Evolutionary conservation across 2,329 filamentous ascomycete genomes (phyloP).

Genomic region (Fusarium protoensiforme): DNA sequence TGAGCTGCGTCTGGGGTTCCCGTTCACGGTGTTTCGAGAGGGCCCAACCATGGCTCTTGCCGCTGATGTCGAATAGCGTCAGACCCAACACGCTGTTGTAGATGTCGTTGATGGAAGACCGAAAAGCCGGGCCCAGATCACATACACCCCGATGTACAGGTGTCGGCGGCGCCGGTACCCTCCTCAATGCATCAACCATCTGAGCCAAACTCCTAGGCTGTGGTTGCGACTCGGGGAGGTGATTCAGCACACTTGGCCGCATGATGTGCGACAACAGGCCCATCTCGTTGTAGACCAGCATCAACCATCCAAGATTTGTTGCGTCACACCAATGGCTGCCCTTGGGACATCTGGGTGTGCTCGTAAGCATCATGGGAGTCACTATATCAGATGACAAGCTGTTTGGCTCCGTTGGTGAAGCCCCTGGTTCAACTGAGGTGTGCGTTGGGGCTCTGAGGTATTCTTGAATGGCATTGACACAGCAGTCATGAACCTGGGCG

Average conservation of each 20-base stretch:
- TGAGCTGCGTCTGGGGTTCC: conserved; percentile 50
- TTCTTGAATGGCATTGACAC: conserved; percentile 56
- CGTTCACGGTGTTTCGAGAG: conserved; percentile 53
- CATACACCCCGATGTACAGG: conserved; percentile 57
- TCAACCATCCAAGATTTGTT: conserved; percentile 64
- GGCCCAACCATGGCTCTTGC: conserved; percentile 61
- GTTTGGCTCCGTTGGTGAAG: conserved; percentile 33
- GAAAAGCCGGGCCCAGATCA: conserved; percentile 61
- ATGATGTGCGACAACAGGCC: conserved; percentile 56
- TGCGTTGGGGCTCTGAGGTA: conserved; percentile 52
- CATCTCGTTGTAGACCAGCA: conserved; percentile 62
- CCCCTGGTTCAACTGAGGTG: conserved; percentile 25
- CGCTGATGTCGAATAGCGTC: conserved; percentile 61
- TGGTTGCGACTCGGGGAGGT: conserved; percentile 38
- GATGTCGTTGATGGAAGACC: conserved; percentile 60
- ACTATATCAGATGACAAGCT: conserved; percentile 29
- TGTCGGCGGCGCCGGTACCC: conserved; percentile 57
- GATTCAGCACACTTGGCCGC: conserved; percentile 42
- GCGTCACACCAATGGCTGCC: conserved; percentile 64
- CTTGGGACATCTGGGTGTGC: conserved; percentile 59
- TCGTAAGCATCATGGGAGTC: conserved; percentile 46
- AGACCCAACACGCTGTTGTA: conserved; percentile 62
- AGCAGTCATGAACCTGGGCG: conserved; percentile 61
- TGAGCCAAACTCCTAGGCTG: conserved; percentile 56
- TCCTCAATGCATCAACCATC: conserved; percentile 56